Conservation (phyloP, 495 filamentous ascomycete species). For the Pyrenopolyporus hunteri region DNA sequence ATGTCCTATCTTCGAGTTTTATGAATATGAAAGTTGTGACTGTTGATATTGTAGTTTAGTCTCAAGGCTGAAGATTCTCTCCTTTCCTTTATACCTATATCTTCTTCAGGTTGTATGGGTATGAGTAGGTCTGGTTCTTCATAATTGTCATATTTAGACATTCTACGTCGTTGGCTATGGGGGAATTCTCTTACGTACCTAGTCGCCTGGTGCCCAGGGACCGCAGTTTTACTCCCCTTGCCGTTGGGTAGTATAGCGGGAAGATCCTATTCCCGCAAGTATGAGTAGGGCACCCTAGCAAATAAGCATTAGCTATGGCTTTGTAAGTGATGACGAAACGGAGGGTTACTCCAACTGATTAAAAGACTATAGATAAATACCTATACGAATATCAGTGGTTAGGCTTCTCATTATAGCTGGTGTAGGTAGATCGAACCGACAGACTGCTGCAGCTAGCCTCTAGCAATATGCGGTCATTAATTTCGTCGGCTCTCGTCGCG, state of each 20-base stretch:
- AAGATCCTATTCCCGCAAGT: not conserved
- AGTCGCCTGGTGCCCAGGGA: no score
- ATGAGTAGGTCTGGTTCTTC: no score
- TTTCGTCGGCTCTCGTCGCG: constrained; percentile 6
- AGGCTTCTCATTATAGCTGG: not conserved
- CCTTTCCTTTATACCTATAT: not conserved
- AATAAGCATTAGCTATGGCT: not conserved
- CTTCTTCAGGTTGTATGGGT: no score
- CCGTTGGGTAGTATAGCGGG: not conserved
- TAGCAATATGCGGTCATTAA: constrained; percentile 8
- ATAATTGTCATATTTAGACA: no score
- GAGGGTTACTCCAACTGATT: not conserved
- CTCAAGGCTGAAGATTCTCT: not conserved
- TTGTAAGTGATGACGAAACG: not conserved
- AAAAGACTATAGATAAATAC: constrained; percentile 11
- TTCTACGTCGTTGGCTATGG: not conserved
- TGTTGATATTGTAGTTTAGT: not conserved
- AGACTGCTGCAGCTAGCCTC: not conserved
- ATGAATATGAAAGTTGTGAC: not conserved
- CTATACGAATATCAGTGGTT: not conserved
- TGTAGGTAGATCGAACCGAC: not conserved
- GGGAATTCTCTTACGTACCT: no score
- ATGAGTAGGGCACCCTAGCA: not conserved
- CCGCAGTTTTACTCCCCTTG: not conserved
- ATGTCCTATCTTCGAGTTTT: not conserved